Base-by-base conservation (phyloP, 306 rosid genomes). In the Vigna angularis region DNA sequence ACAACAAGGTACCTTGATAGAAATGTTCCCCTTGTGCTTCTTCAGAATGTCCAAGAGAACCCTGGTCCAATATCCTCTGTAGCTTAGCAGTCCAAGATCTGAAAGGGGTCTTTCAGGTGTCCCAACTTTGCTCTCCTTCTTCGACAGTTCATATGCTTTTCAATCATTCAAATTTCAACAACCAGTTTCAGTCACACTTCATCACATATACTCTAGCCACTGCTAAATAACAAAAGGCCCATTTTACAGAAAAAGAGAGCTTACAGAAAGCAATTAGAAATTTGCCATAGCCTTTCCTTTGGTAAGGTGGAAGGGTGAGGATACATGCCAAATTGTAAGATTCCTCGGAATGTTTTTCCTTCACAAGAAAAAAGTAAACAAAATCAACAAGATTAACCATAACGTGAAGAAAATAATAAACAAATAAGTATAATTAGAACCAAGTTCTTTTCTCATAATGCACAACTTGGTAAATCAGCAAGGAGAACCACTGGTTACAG, bases 321-420 rank as follows among this genome's bases (percentile, higher is more conserved):
- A 96, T 96, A 81, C 98, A 96, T 18, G 99, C 99, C 88, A 96
- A 83, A 70, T 96, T 96, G 84, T 96, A 96, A 58, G 99, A 96
- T 70, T 96, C 98, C 89, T 96, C 99, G 0, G 99, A 96, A 88
- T 96, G 99, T 74, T 96, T 96, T 86, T 96, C 99, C 99, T 96
- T 88, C 81, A 86, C 11, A 44, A 81, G 8, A 71, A 85, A 62
- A 75, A 85, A 36, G 45, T 16, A 75, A 66, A 5, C 42, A 56
- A 76, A 51, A 65, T 70, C 66, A 78, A 34, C 7, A 34, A 47
- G 40, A 16, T 32, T 44, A 77, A 32, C 53, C 80, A 82, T 49
- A 61, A 64, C 26, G 12, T 44, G 50, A 65, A 61, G 40, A 55
- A 68, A 78, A 53, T 32, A 26, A 63, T 76, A 52, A 79, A 61